Evolutionary conservation across 441 rosid species (phyloP).

Genomic region (Pelargonium exstipulatum): DNA sequence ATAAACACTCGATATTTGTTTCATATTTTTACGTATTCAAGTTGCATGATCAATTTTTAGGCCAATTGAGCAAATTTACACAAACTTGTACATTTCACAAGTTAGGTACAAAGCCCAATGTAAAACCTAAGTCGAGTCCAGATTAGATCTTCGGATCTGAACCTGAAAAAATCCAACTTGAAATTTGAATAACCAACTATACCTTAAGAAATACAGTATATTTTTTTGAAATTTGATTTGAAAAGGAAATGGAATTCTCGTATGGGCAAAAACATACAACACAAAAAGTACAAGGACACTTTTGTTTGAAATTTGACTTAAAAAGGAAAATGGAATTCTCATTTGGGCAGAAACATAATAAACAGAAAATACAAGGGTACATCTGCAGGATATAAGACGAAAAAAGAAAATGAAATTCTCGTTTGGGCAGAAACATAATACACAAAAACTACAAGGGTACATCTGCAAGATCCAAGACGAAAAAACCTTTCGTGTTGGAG

Average conservation of each 20-base stretch:
- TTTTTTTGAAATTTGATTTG: too few relatives aligned
- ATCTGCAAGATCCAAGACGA: background rate
- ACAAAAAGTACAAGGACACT: background rate
- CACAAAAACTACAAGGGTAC: background rate
- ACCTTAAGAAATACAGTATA: too few relatives aligned
- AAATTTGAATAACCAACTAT: too few relatives aligned
- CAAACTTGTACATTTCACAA: background rate
- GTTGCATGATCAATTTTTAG: too few relatives aligned
- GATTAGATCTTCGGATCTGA: too few relatives aligned
- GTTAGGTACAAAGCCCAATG: too few relatives aligned
- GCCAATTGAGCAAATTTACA: background rate
- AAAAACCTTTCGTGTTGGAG: slow-evolving; percentile 6
- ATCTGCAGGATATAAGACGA: background rate
- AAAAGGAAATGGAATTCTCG: background rate
- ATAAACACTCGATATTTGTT: too few relatives aligned
- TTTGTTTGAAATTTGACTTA: too few relatives aligned
- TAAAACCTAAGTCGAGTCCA: too few relatives aligned
- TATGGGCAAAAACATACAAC: background rate
- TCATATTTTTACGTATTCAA: too few relatives aligned
- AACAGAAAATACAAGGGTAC: background rate
- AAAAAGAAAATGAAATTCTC: background rate
- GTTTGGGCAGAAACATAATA: background rate
- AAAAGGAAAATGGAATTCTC: background rate
- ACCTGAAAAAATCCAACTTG: too few relatives aligned
- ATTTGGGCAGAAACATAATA: background rate